phyloP scores from a whole-genome alignment of 768 basidiomycete species.

The Russula vinacea region DNA sequence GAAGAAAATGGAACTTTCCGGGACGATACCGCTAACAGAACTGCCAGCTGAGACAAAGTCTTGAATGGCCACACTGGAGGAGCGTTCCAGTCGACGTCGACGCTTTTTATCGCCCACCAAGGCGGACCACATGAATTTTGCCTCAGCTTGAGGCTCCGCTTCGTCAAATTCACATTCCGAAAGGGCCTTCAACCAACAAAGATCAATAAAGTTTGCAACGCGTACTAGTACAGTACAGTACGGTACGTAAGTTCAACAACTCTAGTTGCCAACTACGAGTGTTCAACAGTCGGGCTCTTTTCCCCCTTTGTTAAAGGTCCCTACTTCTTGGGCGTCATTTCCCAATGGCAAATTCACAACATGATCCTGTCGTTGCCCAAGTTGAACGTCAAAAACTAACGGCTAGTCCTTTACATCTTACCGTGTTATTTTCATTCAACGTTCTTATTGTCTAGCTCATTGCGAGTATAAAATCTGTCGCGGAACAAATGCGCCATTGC shows the following conservation, averaged over 20 bases:
- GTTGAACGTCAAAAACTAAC: constrained; percentile 37
- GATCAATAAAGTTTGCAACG: neutral
- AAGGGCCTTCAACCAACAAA: constrained; percentile 14
- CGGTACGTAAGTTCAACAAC: constrained; percentile 16
- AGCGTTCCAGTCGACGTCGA: constrained; percentile 25
- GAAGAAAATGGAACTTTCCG: constrained; percentile 25
- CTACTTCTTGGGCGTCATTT: neutral
- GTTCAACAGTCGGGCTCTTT: constrained; percentile 4
- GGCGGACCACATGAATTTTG: constrained; percentile 3
- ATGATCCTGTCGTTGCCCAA: constrained; percentile 30
- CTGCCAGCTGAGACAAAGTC: constrained; percentile 26
- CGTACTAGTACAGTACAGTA: constrained; percentile 1
- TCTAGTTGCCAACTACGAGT: neutral
- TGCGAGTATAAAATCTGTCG: constrained; percentile 51
- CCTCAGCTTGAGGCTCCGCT: constrained; percentile 28
- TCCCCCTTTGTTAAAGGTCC: neutral
- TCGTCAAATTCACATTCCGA: constrained; percentile 17
- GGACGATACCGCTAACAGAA: constrained; percentile 28
- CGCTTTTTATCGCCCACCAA: constrained; percentile 21
- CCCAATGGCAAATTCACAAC: constrained; percentile 30
- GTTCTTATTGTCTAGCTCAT: constrained; percentile 47
- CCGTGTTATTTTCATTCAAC: neutral
- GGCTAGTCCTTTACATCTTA: constrained; percentile 22
- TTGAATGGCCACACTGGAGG: constrained; percentile 27
- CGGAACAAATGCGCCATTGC: constrained; percentile 60